Base-by-base conservation (phyloP, 1,139 yeast species). In the Saccharomycopsis hybrid region DNA sequence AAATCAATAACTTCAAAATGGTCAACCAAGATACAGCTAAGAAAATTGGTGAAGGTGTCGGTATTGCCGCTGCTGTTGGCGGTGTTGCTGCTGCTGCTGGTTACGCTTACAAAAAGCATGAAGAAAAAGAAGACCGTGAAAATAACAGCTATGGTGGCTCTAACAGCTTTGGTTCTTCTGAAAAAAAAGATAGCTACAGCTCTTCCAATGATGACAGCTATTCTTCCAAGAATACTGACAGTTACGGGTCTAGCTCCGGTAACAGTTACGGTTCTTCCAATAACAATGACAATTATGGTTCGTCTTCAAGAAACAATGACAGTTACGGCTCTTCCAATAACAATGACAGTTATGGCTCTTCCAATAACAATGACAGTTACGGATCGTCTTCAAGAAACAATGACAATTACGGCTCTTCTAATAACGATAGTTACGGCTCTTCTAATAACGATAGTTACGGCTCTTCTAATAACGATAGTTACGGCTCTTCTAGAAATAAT, bases 351-450 rank as follows among this genome's bases (percentile, higher is more conserved):
- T 42, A 42, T 30, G 45, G 45, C 9, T 42, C 45, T 18, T 37
- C 41, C 25, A 18, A 9, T 4, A 37, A 43, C 25, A 13, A 38
- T 32, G 5, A 9, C 32, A 31, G 41, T 25, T 44, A 44, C 35
- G 47, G 47, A 27, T 44, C 47, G 9, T 24, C 35, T 11, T n/a
- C n/a, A n/a, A n/a, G n/a, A n/a, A 44, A 38, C 31, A 37, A 38
- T 30, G 47, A 44, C 46, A 11, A 41, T 35, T 47, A 47, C 42
- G 50, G 45, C 11, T 47, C 50, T 30, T 32, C 46, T 33, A 13
- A 40, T 45, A 36, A 40, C 31, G 43, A 40, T 27, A 24, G 8
- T 28, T 40, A 40, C 43, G 43, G 43, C n/a, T n/a, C n/a, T 13
- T 44, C 47, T 27, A 40, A 27, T 9, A 27, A 40, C 30, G 31